phyloP scores from a whole-genome alignment of 495 filamentous ascomycete genomes.

The Penicillium roqueforti region DNA sequence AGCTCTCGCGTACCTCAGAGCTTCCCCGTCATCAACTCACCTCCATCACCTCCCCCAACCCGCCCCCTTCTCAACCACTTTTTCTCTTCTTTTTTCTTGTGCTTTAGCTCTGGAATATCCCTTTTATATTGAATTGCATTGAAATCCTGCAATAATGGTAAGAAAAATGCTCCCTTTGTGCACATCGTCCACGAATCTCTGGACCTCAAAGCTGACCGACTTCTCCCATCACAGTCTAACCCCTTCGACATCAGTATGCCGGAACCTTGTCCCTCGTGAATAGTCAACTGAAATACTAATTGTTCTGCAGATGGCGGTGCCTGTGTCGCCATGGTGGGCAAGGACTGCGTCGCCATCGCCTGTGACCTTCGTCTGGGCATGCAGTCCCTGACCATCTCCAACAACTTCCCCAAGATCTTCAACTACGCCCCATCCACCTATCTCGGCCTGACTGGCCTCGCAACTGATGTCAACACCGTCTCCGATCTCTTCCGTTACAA shows the following conservation, averaged over 20 bases:
- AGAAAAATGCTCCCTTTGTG: constrained; percentile 19
- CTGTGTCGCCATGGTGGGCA: constrained; percentile 97
- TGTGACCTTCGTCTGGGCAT: constrained; percentile 97
- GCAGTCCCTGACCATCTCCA: constrained; percentile 93
- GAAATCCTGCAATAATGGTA: constrained; percentile 29
- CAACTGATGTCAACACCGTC: constrained; percentile 92
- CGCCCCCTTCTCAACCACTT: constrained; percentile 13
- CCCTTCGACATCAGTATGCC: constrained; percentile 86
- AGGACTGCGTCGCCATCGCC: constrained; percentile 98
- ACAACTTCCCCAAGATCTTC: constrained; percentile 99
- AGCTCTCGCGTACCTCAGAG: constrained; percentile 33
- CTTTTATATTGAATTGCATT: constrained; percentile 13
- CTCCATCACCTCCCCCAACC: constrained; percentile 26
- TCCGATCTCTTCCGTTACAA: constrained; percentile 98
- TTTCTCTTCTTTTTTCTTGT: constrained; percentile 2
- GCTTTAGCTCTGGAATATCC: constrained; percentile 15
- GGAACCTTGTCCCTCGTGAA: constrained; percentile 4
- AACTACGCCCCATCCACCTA: constrained; percentile 86
- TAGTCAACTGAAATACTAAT: constrained; percentile 26
- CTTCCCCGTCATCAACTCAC: constrained; percentile 32
- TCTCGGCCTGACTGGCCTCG: constrained; percentile 93
- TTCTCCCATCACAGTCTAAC: constrained; percentile 52
- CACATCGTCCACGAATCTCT: constrained; percentile 6
- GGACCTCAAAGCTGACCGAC: constrained; percentile 32
- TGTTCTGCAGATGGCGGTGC: constrained; percentile 75